phyloP scores from a whole-genome alignment of 2,329 filamentous ascomycete species.

The Neopestalotiopsis clavispora region DNA sequence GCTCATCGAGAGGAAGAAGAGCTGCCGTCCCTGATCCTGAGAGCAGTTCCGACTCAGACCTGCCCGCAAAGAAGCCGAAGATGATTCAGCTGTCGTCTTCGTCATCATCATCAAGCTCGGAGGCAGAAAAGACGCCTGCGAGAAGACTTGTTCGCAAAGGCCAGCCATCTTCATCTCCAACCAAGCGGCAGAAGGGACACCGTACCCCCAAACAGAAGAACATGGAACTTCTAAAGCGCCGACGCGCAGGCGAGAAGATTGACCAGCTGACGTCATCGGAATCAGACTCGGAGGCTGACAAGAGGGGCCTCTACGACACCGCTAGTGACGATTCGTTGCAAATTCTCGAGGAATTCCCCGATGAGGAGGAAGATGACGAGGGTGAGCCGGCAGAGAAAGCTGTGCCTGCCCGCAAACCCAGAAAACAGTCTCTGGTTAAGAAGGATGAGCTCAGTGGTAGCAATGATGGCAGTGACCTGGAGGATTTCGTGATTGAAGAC shows the following conservation, averaged over 20 bases:
- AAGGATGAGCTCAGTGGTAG: constrained; percentile 11
- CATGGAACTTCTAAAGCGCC: constrained; percentile 43
- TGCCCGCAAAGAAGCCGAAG: constrained; percentile 35
- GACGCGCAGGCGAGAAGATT: constrained; percentile 44
- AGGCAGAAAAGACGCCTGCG: constrained; percentile 4
- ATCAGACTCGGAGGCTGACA: constrained; percentile 55
- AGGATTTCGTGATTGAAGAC: constrained; percentile 71
- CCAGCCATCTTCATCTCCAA: constrained; percentile 24
- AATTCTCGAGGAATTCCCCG: constrained; percentile 36
- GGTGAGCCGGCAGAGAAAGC: constrained; percentile 17
- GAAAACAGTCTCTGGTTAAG: not conserved
- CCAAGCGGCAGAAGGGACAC: constrained; percentile 30
- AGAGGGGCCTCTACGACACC: constrained; percentile 41
- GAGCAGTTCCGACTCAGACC: constrained; percentile 24
- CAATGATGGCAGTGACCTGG: constrained; percentile 40
- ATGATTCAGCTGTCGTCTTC: constrained; percentile 20
- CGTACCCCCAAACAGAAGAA: constrained; percentile 45
- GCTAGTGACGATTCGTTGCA: constrained; percentile 35
- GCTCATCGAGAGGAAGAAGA: constrained; percentile 27
- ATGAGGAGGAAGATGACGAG: constrained; percentile 38
- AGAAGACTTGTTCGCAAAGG: constrained; percentile 15
- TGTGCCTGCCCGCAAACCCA: constrained; percentile 15
- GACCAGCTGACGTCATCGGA: constrained; percentile 41
- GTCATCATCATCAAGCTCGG: not conserved
- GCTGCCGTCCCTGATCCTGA: constrained; percentile 26